A percentile compares a stretch with the other conserved stretches of the same genome.
phyloP scores from a whole-genome alignment of 2,329 filamentous ascomycete species.

The Aspergillaceae sp. region DNA sequence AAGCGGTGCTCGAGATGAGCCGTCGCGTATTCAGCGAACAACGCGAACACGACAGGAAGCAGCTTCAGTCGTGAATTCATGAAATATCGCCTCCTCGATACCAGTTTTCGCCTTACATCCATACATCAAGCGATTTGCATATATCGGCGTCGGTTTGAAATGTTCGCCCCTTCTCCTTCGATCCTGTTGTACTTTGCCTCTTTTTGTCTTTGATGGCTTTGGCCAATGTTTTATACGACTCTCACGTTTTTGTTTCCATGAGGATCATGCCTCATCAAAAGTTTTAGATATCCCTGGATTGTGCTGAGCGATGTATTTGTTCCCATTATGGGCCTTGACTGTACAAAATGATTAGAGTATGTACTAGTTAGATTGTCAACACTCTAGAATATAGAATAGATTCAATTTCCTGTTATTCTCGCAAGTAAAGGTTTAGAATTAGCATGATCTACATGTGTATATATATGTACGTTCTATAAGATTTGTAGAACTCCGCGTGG shows the following conservation, averaged over 20 bases:
- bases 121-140: conserved; percentile 26
- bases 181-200: background rate
- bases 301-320: background rate
- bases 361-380: background rate
- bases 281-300: conserved; percentile 1
- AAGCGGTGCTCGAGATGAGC: conserved; percentile 89
- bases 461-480: no score
- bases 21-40: conserved; percentile 86
- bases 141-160: conserved; percentile 16
- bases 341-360: background rate
- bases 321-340: background rate
- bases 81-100: background rate
- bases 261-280: conserved; percentile 6
- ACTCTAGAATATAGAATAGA: background rate
- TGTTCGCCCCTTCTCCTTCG: background rate
- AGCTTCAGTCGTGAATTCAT: conserved; percentile 18
- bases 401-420: background rate
- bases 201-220: background rate
- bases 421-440: no score
- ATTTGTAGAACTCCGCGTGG: no score
- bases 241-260: conserved; percentile 2
- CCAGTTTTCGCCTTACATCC: conserved; percentile 7
- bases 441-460: no score
- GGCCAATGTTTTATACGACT: background rate
- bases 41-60: conserved; percentile 53